Evolutionary conservation across 768 basidiomycete species (phyloP).

Genomic region (Boletus sp.): DNA sequence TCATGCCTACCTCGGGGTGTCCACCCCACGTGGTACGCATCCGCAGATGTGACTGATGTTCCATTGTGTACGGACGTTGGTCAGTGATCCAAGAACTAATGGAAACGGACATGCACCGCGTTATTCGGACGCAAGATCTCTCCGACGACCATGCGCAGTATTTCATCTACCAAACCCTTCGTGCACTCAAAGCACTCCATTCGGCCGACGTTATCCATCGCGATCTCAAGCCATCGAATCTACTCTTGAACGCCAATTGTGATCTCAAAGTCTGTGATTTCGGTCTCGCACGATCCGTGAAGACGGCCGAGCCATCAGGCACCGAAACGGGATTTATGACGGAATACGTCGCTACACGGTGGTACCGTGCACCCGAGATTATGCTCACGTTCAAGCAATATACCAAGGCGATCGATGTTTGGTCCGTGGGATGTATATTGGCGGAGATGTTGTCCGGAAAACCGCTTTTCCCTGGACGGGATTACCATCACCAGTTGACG

Average conservation of each 20-base stretch:
- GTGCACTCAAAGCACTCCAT: slow-evolving; percentile 93
- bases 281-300: slow-evolving; percentile 87
- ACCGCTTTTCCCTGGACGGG: slow-evolving; percentile 94
- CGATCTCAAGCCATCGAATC: slow-evolving; percentile 95
- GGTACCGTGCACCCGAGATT: slow-evolving; percentile 99
- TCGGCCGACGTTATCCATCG: slow-evolving; percentile 95
- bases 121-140: slow-evolving; percentile 91
- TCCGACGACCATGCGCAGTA: slow-evolving; percentile 95
- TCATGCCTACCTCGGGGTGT: slow-evolving; percentile 10
- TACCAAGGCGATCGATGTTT: slow-evolving; percentile 91
- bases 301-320: slow-evolving; percentile 79
- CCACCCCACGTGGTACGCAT: neutral
- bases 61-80: neutral
- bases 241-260: slow-evolving; percentile 96
- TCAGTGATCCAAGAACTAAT: slow-evolving; percentile 88
- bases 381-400: slow-evolving; percentile 99
- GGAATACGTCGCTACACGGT: slow-evolving; percentile 96
- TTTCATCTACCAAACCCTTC: slow-evolving; percentile 90
- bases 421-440: slow-evolving; percentile 85
- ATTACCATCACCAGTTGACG: slow-evolving; percentile 93
- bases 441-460: slow-evolving; percentile 98
- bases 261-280: slow-evolving; percentile 96
- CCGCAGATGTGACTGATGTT: neutral
- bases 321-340: slow-evolving; percentile 92
- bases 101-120: slow-evolving; percentile 97